Evolutionary conservation across 164 flowering plant species (phyloP), one percentile per base, ranked within the genome.

Genomic region (Vitis riparia): DNA sequence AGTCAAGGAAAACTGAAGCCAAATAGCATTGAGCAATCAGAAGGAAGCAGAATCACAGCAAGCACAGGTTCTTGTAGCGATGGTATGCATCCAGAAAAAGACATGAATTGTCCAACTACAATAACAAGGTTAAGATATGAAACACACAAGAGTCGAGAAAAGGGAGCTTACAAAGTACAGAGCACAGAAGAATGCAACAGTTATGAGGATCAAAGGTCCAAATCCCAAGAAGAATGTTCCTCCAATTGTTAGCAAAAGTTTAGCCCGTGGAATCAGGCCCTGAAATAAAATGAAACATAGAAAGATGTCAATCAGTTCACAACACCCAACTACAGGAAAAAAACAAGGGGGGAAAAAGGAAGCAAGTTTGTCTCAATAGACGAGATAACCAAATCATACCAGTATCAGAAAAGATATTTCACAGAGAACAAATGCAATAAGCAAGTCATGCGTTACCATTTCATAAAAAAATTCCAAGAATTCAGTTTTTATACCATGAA

Each of bases 231-330:
- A 92, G 79, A 95, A 93, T 52, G 99, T 88, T 71, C 97, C 98
- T 78, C 99, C 98, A 68, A 91, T 68, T 15, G 94, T 87, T 19
- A 95, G 80, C 80, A 95, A 78, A 55, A 91, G 72, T 78, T 88
- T 93, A 71, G 93, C 97, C 44, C 98, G 91, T 50, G 99, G 98
- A 71, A 95, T 71, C 67, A 93, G 77, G 17, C 99, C 99, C 99
- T 95, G 86, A 67, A 82, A 81, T 32, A 37, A 57, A 59, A 61
- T 61, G 11, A 11, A 37, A 2, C 11, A 59, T 9, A 57, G 5
- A 29, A 52, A 60, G 7, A 5, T 11, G 5, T 15, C 29, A 53
- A 62, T 51, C 23, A 17, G 23, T 37, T 6, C 7, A 3, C 44
- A 37, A 37, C 44, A 37, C 44, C 44, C 7, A 37, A 37, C 7